Percentiles rank a stretch among this genome's conserved stretches.
Evolutionary conservation across 768 basidiomycete genomes (phyloP).

Genomic region (Agrocybe praecox): DNA sequence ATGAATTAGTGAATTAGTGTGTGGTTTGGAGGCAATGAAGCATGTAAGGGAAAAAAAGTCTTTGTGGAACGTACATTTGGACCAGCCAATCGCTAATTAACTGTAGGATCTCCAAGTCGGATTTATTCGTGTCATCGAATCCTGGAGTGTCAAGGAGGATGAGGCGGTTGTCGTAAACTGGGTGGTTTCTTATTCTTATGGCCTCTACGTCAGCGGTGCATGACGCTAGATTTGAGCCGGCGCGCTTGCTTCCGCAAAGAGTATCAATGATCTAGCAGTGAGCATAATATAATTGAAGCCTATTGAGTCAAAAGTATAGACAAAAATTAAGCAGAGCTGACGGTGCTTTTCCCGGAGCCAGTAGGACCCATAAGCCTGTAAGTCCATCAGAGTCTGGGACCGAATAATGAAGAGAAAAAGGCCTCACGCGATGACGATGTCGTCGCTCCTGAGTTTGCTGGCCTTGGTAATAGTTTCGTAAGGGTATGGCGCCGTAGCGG

Average conservation of each 20-base stretch:
- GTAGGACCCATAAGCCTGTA: conserved; percentile 11
- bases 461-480: too few relatives aligned
- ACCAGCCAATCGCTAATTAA: conserved; percentile 9
- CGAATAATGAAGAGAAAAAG: background rate
- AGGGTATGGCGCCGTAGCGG: too few relatives aligned
- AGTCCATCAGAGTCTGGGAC: background rate
- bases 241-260: background rate
- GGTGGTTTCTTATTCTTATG: conserved; percentile 1
- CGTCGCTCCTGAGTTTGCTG: conserved; percentile 6
- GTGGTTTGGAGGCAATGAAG: background rate
- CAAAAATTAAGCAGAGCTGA: background rate
- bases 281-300: background rate
- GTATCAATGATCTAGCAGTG: conserved; percentile 2
- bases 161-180: conserved; percentile 3
- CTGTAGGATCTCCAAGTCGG: conserved; percentile 1
- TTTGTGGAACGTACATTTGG: background rate
- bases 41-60: background rate
- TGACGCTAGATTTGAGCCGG: background rate
- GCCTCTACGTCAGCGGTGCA: background rate
- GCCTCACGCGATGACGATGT: conserved; percentile 26
- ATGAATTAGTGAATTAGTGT: too few relatives aligned
- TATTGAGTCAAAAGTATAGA: too few relatives aligned
- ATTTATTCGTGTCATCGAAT: conserved; percentile 6
- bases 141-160: conserved; percentile 18
- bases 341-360: conserved; percentile 8